These are phyloP conservation scores for Yamadazyma jaroonii DNA, from an alignment of 1,139 yeast species.

Conservation along the genomic window DNA sequence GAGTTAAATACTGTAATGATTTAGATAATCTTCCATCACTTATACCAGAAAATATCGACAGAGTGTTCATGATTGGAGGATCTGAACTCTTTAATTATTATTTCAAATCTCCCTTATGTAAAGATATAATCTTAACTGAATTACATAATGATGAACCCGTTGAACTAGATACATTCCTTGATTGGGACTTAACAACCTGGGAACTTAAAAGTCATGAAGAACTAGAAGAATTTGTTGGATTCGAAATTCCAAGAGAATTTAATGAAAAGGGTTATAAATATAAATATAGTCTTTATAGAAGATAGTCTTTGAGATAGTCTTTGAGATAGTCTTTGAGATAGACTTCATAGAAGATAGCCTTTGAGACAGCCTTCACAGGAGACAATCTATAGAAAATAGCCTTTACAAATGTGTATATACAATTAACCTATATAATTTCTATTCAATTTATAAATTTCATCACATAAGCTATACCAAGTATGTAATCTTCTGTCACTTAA, in stretches of 20 bases:
- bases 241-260: constrained; percentile 33
- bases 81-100: constrained; percentile 75
- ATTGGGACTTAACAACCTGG: constrained; percentile 34
- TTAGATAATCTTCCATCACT: constrained; percentile 38
- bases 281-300: constrained; percentile 26
- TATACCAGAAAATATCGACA: constrained; percentile 32
- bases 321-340: no score
- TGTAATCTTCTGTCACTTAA: constrained; percentile 19
- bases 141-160: constrained; percentile 40
- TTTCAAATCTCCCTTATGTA: constrained; percentile 42
- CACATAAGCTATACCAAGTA: constrained; percentile 35
- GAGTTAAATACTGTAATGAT: constrained; percentile 28
- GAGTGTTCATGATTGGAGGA: constrained; percentile 87
- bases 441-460: constrained; percentile 34
- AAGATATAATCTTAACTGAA: constrained; percentile 73
- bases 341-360: no score
- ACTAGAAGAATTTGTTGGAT: constrained; percentile 39
- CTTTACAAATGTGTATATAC: no score
- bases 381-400: no score
- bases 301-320: no score
- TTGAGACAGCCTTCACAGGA: no score
- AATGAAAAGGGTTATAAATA: constrained; percentile 49
- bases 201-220: constrained; percentile 30
- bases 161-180: constrained; percentile 65
- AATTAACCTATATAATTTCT: constrained; percentile 23